Evolutionary conservation across 2,329 filamentous ascomycete genomes (phyloP), one percentile per base, ranked within the genome.

Genomic region (Stagonosporopsis cucurbitacearum): DNA sequence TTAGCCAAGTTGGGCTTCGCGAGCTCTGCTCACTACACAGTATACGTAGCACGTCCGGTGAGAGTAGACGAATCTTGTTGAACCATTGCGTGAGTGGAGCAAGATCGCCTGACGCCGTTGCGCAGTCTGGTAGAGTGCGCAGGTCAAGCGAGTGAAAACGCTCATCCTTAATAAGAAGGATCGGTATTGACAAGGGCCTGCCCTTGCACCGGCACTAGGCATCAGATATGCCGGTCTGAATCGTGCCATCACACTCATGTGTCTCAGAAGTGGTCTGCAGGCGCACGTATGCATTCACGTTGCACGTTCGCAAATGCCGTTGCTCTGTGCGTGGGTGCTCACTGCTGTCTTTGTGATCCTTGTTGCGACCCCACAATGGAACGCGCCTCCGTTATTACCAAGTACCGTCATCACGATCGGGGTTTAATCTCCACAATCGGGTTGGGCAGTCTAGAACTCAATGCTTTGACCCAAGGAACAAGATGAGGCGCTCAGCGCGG

Each of bases 371-470:
- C 47, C 53, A 47, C 47, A 26, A 22, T 19, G 43, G 36, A 46
- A 45, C 26, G 46, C 46, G 33, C 46, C 46, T 50, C 40, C 40
- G 35, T 50, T 50, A 50, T n/a, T n/a, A n/a, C n/a, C n/a, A n/a
- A n/a, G n/a, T n/a, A n/a, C n/a, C n/a, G n/a, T n/a, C 46, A 50
- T 50, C 40, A 50, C 17, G 40, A 55, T 26, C 37, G n/a, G 6
- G 17, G 22, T 42, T n/a, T 23, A 32, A 33, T 50, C 23, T 33
- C 42, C 53, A 50, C 47, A 50, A 13, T n/a, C 17, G 32, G n/a
- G 12, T 35, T 17, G 25, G 42, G 20, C 23, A 39, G 39, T 47
- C 41, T 28, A 42, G 42, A 47, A 32, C 30, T 13, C 47, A 26
- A 13, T 20, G 5, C 13, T 12, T 30, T 6, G n/a, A 28, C 20